These are phyloP conservation scores for Spathaspora arborariae DNA, from an alignment of 805 yeast species.

Conservation along the genomic window DNA sequence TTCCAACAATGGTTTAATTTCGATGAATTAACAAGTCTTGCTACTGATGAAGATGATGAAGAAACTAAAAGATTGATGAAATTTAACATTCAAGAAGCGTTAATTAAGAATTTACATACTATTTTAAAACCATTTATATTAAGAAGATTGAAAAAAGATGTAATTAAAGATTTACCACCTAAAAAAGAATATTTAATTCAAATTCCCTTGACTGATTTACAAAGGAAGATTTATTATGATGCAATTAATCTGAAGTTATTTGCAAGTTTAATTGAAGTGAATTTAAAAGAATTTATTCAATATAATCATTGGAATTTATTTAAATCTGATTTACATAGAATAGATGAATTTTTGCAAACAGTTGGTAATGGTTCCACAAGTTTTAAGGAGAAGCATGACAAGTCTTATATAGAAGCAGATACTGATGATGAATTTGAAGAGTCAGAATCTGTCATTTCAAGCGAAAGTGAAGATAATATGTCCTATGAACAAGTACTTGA, in stretches of 20 bases:
- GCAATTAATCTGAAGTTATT: slow-evolving; percentile 46
- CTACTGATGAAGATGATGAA: slow-evolving; percentile 25
- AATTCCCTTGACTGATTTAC: slow-evolving; percentile 61
- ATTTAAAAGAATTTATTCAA: slow-evolving; percentile 49
- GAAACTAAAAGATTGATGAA: slow-evolving; percentile 52
- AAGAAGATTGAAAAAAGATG: slow-evolving; percentile 76
- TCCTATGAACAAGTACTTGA: slow-evolving; percentile 3
- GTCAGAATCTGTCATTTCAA: not conserved
- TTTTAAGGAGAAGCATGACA: not conserved
- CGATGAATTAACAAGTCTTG: slow-evolving; percentile 46
- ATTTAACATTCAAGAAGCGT: slow-evolving; percentile 45
- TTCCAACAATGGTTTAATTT: slow-evolving; percentile 96
- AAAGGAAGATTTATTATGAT: slow-evolving; percentile 56
- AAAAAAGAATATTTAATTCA: slow-evolving; percentile 86
- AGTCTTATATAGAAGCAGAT: slow-evolving; percentile 17
- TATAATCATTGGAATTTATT: slow-evolving; percentile 30
- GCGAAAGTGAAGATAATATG: slow-evolving; percentile 1
- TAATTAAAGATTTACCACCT: slow-evolving; percentile 69
- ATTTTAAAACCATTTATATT: slow-evolving; percentile 85
- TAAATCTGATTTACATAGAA: slow-evolving; percentile 16
- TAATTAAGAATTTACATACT: slow-evolving; percentile 77
- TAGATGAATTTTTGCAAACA: slow-evolving; percentile 42
- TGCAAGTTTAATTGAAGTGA: slow-evolving; percentile 41
- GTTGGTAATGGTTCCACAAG: slow-evolving; percentile 18
- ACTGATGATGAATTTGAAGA: slow-evolving; percentile 28